Conservation (phyloP, 257 asterid species). For the Cynanchum wilfordii region DNA sequence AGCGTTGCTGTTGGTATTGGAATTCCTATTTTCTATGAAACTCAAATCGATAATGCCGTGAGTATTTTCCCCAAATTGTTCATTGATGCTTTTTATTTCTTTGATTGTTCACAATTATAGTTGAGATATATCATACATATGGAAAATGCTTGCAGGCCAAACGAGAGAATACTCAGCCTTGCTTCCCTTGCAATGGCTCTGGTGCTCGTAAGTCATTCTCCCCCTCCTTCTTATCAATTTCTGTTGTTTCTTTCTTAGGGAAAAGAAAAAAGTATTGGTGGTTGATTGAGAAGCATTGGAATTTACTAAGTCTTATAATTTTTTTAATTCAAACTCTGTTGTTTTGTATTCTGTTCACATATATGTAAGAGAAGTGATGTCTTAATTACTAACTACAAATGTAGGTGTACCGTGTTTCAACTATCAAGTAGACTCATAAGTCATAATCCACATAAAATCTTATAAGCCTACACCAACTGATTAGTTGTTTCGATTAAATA, state of each 20-base stretch:
- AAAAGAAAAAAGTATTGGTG: too few species aligned
- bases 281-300: not conserved
- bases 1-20: constrained; percentile 91
- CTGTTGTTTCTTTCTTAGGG: not conserved
- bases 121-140: not conserved
- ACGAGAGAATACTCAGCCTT: constrained; percentile 85
- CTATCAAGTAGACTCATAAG: not conserved
- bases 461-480: not conserved
- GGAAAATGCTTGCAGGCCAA: constrained; percentile 48
- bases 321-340: not conserved
- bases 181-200: constrained; percentile 88
- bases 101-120: not conserved
- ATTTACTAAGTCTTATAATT: not conserved
- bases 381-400: not conserved
- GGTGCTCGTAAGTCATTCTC: constrained; percentile 81
- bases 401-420: not conserved
- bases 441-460: not conserved
- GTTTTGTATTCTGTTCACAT: not conserved
- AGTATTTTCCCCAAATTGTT: constrained; percentile 14
- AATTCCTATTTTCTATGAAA: constrained; percentile 84
- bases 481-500: not conserved
- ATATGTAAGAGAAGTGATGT: not conserved
- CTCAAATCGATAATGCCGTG: constrained; percentile 83
- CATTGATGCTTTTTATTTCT: too few species aligned
- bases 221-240: not conserved